Evolutionary conservation across 352 stramenopile species (phyloP), one percentile per base, ranked within the genome.

Genomic region (Pythium aristosporum): DNA sequence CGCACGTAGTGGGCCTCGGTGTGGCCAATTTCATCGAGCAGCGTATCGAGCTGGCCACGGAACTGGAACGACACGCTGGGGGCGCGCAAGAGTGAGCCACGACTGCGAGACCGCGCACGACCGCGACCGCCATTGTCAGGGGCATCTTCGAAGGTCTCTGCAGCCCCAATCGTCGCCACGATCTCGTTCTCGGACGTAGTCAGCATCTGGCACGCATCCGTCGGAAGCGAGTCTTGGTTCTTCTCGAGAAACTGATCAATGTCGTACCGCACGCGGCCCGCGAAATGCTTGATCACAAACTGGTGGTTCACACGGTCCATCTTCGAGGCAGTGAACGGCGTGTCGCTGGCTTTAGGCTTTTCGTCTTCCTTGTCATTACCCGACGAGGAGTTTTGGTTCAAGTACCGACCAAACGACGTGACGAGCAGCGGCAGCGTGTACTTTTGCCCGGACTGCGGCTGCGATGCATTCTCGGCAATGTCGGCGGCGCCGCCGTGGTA

Each of bases 1-100:
- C 98, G 95, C 64, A 99, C 96, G 69, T 99, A 99, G 71, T 99
- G 97, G 10, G 97, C 96, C 65, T 97, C 80, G 0, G 97, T 99
- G 50, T 80, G 77, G 34, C 97, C 93, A 56, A 99, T 99, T 37
- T 97, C 85, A 20, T 85, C 71, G 46, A 98, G 96, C 6, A 99
- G 81, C 13, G 86, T 76, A 47, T 98, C 92, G 12, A 99, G 80
- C 60, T 99, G 96, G 34, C 79, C 85, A 21, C 90, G 92, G 64
- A 99, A 99, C 68, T 98, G 88, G 21, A 87, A 87, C 15, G 89
- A 97, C 10, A 96, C 83, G 67, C 83, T 93, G 28, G 84, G 80
- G 6, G 81, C 74, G 7, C 85, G 82, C 25, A 93, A 37, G 47
- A 85, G 75, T 0, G 84, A 89, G 52, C 75, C 56, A 10, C 56